Conservation (phyloP, 257 asterid genomes). For the Nicotiana tomentosiformis region DNA sequence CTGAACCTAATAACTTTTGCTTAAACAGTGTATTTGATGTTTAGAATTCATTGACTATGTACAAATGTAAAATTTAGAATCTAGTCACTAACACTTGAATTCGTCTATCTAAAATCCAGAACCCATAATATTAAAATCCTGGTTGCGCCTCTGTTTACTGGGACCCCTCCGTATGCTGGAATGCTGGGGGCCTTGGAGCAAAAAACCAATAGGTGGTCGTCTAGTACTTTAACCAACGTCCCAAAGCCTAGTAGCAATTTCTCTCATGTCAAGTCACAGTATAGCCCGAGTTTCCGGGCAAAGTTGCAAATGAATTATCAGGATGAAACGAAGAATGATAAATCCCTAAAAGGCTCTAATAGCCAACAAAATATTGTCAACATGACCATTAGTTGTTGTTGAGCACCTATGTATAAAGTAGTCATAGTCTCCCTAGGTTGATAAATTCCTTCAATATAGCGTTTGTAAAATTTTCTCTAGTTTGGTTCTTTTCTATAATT, state of each 20-base stretch:
- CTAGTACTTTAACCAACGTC: constrained; percentile 32
- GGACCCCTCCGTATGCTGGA: constrained; percentile 68
- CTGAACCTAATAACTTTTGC: no score
- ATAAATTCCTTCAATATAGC: no score
- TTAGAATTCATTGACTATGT: no score
- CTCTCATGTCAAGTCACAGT: constrained; percentile 40
- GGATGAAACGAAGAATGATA: constrained; percentile 42
- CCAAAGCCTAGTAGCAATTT: constrained; percentile 43
- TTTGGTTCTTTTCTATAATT: no score
- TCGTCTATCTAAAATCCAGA: no score
- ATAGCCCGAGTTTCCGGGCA: constrained; percentile 55
- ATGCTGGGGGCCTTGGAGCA: constrained; percentile 26
- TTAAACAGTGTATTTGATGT: no score
- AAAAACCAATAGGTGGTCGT: constrained; percentile 35
- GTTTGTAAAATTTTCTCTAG: no score
- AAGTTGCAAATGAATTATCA: constrained; percentile 69
- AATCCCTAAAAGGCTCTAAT: constrained; percentile 31
- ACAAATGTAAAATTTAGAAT: no score
- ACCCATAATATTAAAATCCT: no score
- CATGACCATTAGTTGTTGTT: constrained; percentile 47
- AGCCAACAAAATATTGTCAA: constrained; percentile 64
- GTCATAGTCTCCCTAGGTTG: constrained; percentile 19
- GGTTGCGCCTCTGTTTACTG: neutral
- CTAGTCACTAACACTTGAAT: no score
- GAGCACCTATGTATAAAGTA: constrained; percentile 27